Evolutionary conservation across 31 red algal species (phyloP).

Genomic region (Endocladia muricata): DNA sequence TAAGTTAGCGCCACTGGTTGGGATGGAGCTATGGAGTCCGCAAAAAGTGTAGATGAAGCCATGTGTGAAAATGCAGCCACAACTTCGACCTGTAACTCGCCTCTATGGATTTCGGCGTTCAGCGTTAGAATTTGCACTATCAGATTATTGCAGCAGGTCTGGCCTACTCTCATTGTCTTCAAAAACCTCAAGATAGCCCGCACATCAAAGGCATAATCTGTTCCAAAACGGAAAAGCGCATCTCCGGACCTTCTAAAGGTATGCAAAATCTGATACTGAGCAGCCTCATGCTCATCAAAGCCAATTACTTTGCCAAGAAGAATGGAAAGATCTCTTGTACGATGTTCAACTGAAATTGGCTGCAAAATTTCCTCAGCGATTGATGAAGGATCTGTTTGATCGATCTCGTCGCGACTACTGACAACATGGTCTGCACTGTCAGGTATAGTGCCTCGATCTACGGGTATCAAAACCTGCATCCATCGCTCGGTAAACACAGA

Average conservation of each 20-base stretch:
- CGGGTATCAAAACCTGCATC: conserved; percentile 46
- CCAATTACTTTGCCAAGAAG: conserved; percentile 21
- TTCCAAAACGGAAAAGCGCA: conserved; percentile 40
- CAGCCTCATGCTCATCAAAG: conserved; percentile 10
- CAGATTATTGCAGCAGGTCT: not conserved
- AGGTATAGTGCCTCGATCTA: conserved; percentile 3
- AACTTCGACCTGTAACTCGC: conserved; percentile 59
- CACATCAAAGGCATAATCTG: conserved; percentile 61
- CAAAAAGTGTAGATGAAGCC: conserved; percentile 33
- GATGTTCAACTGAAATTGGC: not conserved
- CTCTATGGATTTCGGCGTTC: conserved; percentile 31
- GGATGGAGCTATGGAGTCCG: conserved; percentile 33
- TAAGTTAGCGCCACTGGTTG: conserved; percentile 42
- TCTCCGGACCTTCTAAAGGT: conserved; percentile 45
- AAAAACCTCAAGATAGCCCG: conserved; percentile 28
- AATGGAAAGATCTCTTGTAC: conserved; percentile 1
- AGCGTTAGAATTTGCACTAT: conserved; percentile 23
- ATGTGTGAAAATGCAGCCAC: conserved; percentile 45
- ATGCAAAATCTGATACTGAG: conserved; percentile 12
- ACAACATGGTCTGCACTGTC: not conserved
- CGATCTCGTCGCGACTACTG: not conserved
- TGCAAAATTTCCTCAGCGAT: not conserved
- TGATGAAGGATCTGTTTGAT: not conserved
- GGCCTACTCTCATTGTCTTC: conserved; percentile 11
- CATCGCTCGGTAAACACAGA: conserved; percentile 64